Evolutionary conservation across 805 yeast species (phyloP), one percentile per base, ranked within the genome.

Genomic region (Blastobotrys muscicola): DNA sequence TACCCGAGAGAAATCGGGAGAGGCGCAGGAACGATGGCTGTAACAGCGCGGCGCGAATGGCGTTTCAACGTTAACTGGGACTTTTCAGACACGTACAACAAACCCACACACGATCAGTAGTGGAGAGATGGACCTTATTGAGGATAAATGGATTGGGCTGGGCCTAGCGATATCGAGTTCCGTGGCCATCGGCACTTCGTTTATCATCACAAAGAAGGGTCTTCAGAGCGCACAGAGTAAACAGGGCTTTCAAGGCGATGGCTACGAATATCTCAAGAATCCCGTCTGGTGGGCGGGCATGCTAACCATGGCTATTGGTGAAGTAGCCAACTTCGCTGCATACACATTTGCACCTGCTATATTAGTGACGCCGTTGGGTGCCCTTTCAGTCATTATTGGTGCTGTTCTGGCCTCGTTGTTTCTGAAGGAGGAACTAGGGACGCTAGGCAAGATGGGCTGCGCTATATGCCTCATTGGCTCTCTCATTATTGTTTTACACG

Each of bases 231-330:
- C 90, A 1, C 71, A 82, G 11, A 68, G 71, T 45, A 67, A 71
- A 36, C 78, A 77, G 45, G 85, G 85, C 2, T 69, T 72, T 31
- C 74, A 70, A 44, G 85, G 81, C 26, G 83, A 83, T 47, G 86
- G 87, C n/a, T 78, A 71, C 57, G 78, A 82, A 54, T 86, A 86
- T 58, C 66, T 86, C 50, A 78, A 74, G 51, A 85, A 83, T 60
- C 95, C 96, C 9, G 75, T 85, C 33, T 86, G 96, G 96, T 84
- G 94, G 85, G 84, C 90, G 0, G 96, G 96, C 9, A 87, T 87
- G 73, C 56, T 78, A 29, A 78, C 94, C 39, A 67, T 86, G 96
- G 94, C 92, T 2, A 65, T 86, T 15, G 96, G 96, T 4, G 96
- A 86, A 59, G 65, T 86, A 34, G 95, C 95, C 45, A 86, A 86